phyloP scores from a whole-genome alignment of 768 basidiomycete genomes.

The Erythrobasidium yunnanense region DNA sequence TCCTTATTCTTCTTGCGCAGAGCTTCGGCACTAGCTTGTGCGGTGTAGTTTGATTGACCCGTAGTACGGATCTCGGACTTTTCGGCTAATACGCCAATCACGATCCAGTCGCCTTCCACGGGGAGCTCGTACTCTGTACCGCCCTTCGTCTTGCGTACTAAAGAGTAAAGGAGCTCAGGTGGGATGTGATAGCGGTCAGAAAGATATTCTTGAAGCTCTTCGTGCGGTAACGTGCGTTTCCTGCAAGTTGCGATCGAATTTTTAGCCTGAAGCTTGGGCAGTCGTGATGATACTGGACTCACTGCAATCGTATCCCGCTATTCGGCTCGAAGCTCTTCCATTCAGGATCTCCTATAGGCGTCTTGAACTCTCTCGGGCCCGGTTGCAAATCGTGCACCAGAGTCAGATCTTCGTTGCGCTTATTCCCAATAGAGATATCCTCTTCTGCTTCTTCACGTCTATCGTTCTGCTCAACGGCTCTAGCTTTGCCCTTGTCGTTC shows the following conservation, averaged over 20 bases:
- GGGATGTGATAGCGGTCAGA: slow-evolving; percentile 74
- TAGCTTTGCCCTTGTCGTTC: too few species aligned
- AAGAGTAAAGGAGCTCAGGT: slow-evolving; percentile 78
- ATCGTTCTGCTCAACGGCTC: not conserved
- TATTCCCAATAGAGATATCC: not conserved
- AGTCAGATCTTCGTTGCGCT: slow-evolving; percentile 36
- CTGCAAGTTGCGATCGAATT: not conserved
- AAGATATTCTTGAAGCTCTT: slow-evolving; percentile 68
- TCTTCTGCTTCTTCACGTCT: not conserved
- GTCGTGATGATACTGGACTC: slow-evolving; percentile 40
- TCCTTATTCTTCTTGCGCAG: slow-evolving; percentile 30
- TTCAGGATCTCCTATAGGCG: slow-evolving; percentile 59
- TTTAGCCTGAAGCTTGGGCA: not conserved
- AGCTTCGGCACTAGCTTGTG: too few species aligned
- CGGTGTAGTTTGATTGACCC: too few species aligned
- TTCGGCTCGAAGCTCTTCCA: slow-evolving; percentile 80
- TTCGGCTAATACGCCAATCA: slow-evolving; percentile 89
- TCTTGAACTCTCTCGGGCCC: slow-evolving; percentile 65
- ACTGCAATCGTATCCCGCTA: slow-evolving; percentile 75
- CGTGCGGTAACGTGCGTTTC: slow-evolving; percentile 64
- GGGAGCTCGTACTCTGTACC: slow-evolving; percentile 64
- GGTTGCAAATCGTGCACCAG: slow-evolving; percentile 64
- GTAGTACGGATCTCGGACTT: slow-evolving; percentile 59
- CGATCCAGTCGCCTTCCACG: slow-evolving; percentile 84
- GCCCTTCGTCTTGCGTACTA: slow-evolving; percentile 59